Conservation (phyloP, 805 yeast genomes). For the Candida morakotiae region DNA sequence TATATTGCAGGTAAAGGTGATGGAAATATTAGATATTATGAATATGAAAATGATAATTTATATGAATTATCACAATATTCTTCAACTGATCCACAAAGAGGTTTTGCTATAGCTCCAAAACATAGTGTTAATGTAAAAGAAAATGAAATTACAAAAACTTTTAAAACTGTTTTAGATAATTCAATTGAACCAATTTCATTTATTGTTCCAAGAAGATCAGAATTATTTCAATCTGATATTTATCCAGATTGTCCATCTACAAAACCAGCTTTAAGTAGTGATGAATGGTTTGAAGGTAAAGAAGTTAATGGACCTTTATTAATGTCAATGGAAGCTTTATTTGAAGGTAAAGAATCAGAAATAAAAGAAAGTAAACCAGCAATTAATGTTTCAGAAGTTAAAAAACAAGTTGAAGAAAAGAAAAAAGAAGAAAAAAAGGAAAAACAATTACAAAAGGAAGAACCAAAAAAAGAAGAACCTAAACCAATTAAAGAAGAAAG, state of each 20-base stretch:
- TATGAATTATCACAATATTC: slow-evolving; percentile 84
- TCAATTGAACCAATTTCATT: slow-evolving; percentile 88
- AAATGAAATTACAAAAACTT: slow-evolving; percentile 79
- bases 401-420: slow-evolving; percentile 18
- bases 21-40: slow-evolving; percentile 93
- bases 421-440: slow-evolving; percentile 15
- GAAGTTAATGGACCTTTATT: slow-evolving; percentile 79
- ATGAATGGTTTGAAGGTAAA: slow-evolving; percentile 78
- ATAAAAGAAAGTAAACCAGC: slow-evolving; percentile 39
- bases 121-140: slow-evolving; percentile 72
- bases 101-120: slow-evolving; percentile 88
- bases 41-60: slow-evolving; percentile 79
- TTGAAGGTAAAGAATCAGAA: slow-evolving; percentile 66
- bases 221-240: slow-evolving; percentile 87
- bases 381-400: slow-evolving; percentile 21
- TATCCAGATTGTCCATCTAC: slow-evolving; percentile 87
- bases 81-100: slow-evolving; percentile 92
- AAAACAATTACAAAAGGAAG: slow-evolving; percentile 7
- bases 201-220: slow-evolving; percentile 90
- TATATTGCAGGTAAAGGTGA: slow-evolving; percentile 97
- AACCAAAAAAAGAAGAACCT: slow-evolving; percentile 7
- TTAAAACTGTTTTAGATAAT: slow-evolving; percentile 83
- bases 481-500: slow-evolving; percentile 7
- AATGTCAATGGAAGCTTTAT: slow-evolving; percentile 69
- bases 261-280: slow-evolving; percentile 72